Conservation (phyloP, 2,329 filamentous ascomycete genomes). For the Ustilaginoidea virens region DNA sequence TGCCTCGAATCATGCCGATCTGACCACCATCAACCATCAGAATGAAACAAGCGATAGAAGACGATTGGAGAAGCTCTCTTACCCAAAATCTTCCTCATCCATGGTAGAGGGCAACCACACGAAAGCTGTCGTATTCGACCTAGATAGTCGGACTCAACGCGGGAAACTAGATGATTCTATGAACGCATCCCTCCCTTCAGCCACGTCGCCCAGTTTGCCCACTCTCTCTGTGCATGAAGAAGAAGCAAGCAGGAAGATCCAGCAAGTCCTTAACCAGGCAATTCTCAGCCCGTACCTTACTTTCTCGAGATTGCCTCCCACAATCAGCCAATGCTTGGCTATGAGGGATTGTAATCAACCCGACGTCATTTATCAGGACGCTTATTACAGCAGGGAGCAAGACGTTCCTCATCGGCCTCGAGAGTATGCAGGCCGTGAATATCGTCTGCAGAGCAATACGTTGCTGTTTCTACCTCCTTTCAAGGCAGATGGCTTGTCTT, state of each 20-base stretch:
- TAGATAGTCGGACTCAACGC: neutral
- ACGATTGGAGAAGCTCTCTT: no score
- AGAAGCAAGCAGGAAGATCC: conserved; percentile 2
- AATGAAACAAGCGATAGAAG: no score
- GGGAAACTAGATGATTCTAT: neutral
- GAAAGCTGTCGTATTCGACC: conserved; percentile 1
- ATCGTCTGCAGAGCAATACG: conserved; percentile 59
- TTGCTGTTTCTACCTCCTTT: conserved; percentile 71
- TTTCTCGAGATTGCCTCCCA: conserved; percentile 14
- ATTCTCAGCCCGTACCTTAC: conserved; percentile 7
- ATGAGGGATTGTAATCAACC: conserved; percentile 27
- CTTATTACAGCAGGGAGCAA: conserved; percentile 68
- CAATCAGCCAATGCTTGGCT: conserved; percentile 7
- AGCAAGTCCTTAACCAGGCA: conserved; percentile 2
- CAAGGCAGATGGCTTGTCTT: conserved; percentile 41
- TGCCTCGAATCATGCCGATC: no score
- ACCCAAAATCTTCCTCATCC: conserved; percentile 9
- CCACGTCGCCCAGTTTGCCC: no score
- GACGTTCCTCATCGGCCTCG: conserved; percentile 65
- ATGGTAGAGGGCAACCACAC: conserved; percentile 30
- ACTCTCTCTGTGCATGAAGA: conserved; percentile 2
- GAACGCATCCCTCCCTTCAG: neutral
- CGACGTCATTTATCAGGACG: conserved; percentile 64
- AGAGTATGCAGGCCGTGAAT: conserved; percentile 81
- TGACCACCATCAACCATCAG: no score